Base-by-base conservation (phyloP, 2,329 filamentous ascomycete genomes). In the Clarireedia monteithiana region DNA sequence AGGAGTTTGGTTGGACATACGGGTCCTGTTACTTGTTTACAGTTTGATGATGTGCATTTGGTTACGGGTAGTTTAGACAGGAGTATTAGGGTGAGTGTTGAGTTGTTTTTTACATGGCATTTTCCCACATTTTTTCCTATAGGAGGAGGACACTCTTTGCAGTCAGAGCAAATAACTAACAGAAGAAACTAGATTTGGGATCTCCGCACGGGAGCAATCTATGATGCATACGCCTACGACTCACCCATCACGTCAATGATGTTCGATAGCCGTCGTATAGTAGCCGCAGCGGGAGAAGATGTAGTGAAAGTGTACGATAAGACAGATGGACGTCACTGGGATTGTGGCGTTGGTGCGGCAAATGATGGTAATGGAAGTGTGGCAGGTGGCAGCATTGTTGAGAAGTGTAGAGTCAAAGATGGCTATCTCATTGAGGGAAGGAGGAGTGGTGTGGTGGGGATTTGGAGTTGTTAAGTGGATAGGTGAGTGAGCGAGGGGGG, bases 261-360 rank as follows among this genome's bases (percentile, higher is more conserved):
- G 86, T 99, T 99, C 70, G 94, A 99, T 72, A 75, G 83, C 14
- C 85, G 91, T 52, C 84, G 91, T 50, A 99, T 99, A 63, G 91
- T 94, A 36, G 83, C 88, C 52, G 92, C 94, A 2, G 91, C 91
- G 0, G 89, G 91, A 44, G 94, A 97, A 71, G 85, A 91, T 66
- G 90, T 97, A 24, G 91, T 94, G 64, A 99, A 99, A 74, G 88
- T 99, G 58, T 99, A 97, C 74, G 94, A 99, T 75, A 97, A 97
- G 78, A 86, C 90, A 3, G 94, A 99, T 69, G 91, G 91, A 42
- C 79, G 89, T 59, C 94, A 97, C 72, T 99, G 94, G 94, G 90
- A 96, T 71, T 96, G 91, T 72, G 94, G 94, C 53, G 85, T 90
- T 2, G 92, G 91, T 38, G 83, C 78, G 3, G 85, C 85, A 58